phyloP scores from a whole-genome alignment of 2,329 filamentous ascomycete genomes.

The Anisogramma anomala region DNA sequence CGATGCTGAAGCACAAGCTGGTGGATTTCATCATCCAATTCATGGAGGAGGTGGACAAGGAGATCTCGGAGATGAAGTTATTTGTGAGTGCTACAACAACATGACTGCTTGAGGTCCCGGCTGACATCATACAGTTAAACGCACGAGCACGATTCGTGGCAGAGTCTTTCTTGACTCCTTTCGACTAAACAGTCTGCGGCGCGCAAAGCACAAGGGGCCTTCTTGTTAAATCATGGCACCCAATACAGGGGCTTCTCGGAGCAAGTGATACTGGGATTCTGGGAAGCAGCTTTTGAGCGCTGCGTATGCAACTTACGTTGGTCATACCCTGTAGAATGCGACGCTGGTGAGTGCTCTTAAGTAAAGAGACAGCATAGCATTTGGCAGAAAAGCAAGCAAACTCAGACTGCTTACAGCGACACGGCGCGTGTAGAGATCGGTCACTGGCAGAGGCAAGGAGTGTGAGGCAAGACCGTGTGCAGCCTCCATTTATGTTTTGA shows the following conservation, averaged over 20 bases:
- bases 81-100: slow-evolving; percentile 43
- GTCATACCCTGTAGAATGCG: slow-evolving; percentile 13
- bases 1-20: slow-evolving; percentile 97
- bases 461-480: no score
- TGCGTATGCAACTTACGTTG: neutral
- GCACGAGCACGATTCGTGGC: slow-evolving; percentile 94
- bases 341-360: no score
- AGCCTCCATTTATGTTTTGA: no score
- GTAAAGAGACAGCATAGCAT: no score
- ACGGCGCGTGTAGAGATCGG: no score
- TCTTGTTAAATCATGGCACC: neutral
- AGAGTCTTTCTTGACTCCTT: slow-evolving; percentile 90
- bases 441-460: no score
- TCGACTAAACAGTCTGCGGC: slow-evolving; percentile 4
- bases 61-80: slow-evolving; percentile 99
- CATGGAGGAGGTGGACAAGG: slow-evolving; percentile 99
- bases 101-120: slow-evolving; percentile 10
- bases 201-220: no score
- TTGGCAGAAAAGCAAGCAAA: no score
- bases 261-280: no score
- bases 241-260: no score
- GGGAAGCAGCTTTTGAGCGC: neutral
- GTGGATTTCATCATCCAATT: slow-evolving; percentile 99
- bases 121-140: slow-evolving; percentile 56
- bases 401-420: no score